phyloP scores from a whole-genome alignment of 306 rosid species.

The Ziziphus jujuba region DNA sequence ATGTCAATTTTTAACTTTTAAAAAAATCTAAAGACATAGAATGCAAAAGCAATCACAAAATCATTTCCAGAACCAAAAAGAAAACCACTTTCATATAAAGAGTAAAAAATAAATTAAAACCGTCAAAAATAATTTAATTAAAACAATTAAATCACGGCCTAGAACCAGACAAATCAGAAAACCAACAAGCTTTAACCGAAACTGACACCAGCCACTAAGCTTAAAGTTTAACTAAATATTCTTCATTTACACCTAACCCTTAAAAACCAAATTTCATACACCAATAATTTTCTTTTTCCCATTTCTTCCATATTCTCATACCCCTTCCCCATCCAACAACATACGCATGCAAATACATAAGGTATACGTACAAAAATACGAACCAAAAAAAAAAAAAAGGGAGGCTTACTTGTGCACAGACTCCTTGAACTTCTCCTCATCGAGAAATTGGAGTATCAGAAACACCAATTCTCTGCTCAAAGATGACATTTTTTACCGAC shows the following conservation, averaged over 20 bases:
- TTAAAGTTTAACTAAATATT: background rate
- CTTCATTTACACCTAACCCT: background rate
- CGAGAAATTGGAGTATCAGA: slow-evolving; percentile 85
- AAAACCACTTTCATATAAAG: background rate
- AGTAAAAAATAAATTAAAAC: background rate
- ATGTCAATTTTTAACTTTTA: background rate
- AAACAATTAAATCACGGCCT: background rate
- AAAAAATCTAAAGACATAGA: background rate
- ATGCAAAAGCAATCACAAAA: background rate
- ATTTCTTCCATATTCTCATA: background rate
- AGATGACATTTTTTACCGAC: slow-evolving; percentile 50
- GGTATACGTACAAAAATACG: background rate
- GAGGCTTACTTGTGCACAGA: slow-evolving; percentile 66
- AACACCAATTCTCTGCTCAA: slow-evolving; percentile 86
- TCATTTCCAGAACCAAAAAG: background rate
- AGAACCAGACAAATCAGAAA: background rate
- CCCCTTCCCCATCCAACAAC: background rate
- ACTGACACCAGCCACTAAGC: background rate
- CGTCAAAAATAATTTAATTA: background rate
- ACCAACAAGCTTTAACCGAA: background rate
- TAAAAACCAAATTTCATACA: background rate
- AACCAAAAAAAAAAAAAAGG: background rate
- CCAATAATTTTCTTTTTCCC: background rate
- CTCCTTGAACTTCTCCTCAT: slow-evolving; percentile 75
- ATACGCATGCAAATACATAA: background rate